Evolutionary conservation across 495 filamentous ascomycete species (phyloP), one percentile per base, ranked within the genome.

Genomic region (Penicillium diatomitis): DNA sequence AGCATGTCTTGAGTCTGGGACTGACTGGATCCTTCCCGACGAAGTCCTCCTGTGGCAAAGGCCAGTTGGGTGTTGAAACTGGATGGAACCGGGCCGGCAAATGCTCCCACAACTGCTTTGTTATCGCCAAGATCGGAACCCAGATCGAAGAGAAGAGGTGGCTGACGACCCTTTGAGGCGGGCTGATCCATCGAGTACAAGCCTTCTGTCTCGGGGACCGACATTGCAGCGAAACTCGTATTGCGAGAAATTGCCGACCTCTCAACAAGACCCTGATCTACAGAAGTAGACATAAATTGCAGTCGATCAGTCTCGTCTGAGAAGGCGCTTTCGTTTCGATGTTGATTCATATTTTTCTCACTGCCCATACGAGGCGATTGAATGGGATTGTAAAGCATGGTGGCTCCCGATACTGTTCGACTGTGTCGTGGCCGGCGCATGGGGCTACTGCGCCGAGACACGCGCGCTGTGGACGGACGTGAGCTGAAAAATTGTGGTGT

Each of bases 11-110:
- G 81, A 7, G 78, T 79, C 54, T 86, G 81, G 6, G 78, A 78
- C 27, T 73, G 70, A 31, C 61, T 59, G 2, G 62, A 58, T 31
- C 64, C 65, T 6, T 62, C 63, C 6, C 71, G 69, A 37, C 57
- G 61, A 20, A 69, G 58, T 8, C 66, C 60, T 3, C 79, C 79
- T 0, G 80, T 79, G 3, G 83, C 82, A 69, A 84, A 81, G 10
- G 80, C 86, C 76, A 90, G 82, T 66, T 88, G 83, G 8, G 85
- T 91, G 31, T 80, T 81, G 61, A 90, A 87, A 49, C 82, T 88
- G n/a, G 83, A 81, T 2, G 87, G 80, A 31, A 86, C 70, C 0
- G 73, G 80, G 10, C 78, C 81, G 4, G 72, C 43, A 38, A 73
- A 72, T 10, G 59, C 64, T 33, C 71, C 71, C 6, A 72, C 69